Base-by-base conservation (phyloP, 257 asterid genomes). In the Pogostemon cablin region DNA sequence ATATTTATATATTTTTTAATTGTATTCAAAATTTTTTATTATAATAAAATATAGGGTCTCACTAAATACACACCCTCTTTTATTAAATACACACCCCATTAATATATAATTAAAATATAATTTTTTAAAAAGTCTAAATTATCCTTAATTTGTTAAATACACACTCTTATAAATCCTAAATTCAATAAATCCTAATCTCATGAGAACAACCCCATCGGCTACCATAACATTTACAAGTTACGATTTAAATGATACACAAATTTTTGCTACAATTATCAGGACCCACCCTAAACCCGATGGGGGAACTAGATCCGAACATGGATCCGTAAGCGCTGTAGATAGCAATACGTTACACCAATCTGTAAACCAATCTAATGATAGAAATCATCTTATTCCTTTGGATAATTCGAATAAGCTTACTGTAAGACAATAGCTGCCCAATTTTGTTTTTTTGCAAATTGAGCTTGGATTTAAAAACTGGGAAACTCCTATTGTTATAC, bases 161-260 rank as follows among this genome's bases (percentile, higher is more conserved):
- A 20, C 25, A 20, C 25, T 20, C 25, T 1, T 25, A 25, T 25
- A 25, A 25, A 25, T 25, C 32, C 32, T 25, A 25, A 25, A 25
- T 25, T 25, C 32, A 25, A 25, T 25, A 25, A 25, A 25, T 25
- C 32, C 98, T 44, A 95, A 95, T 86, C 96, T 95, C 75, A 49
- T 95, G 66, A 75, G 99, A 72, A 95, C 99, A 42, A 95, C 95
- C 39, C 99, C 99, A 32, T 88, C 98, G 59, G 95, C 98, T 50
- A 88, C 89, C 37, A 91, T 95, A 68, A 95, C 99, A 42, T 95
- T 95, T 65, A 91, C 97, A 67, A 85, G 95, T 66, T 95, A 83
- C 12, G 99, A 25, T 25, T 25, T 25, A 95, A 80, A 89, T 87
- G 95, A 91, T 95, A 50, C 96, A 84, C 52, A 84, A 90, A 65